Percentiles rank a stretch among this genome's conserved stretches.
Evolutionary conservation across 2,329 filamentous ascomycete genomes (phyloP).

Genomic region (Verticillium tricorpus): DNA sequence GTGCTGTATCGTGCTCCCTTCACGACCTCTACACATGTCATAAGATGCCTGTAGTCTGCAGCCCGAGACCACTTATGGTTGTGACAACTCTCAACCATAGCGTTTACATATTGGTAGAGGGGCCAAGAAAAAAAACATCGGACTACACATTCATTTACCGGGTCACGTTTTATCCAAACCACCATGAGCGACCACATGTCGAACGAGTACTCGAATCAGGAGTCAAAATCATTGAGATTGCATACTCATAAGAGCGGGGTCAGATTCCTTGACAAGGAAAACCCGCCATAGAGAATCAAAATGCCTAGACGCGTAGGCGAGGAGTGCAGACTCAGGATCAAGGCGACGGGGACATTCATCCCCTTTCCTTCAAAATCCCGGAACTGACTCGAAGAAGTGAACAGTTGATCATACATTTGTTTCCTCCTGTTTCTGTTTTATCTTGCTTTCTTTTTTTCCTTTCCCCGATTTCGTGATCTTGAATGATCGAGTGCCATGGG

Average conservation of each 20-base stretch:
- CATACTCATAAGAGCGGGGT: background rate
- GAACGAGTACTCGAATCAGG: background rate
- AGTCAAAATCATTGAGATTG: background rate
- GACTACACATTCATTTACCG: background rate
- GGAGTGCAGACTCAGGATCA: background rate
- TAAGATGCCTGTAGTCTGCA: too few relatives aligned
- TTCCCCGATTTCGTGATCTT: constrained; percentile 17
- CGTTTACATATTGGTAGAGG: too few relatives aligned
- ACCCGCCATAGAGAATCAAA: background rate
- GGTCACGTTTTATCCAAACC: background rate
- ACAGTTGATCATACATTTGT: background rate
- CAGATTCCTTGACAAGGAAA: background rate
- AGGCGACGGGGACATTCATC: background rate
- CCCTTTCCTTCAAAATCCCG: background rate
- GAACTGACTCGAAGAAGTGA: background rate
- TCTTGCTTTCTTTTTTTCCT: background rate
- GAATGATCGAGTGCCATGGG: too few relatives aligned
- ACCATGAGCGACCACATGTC: background rate
- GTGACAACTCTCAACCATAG: too few relatives aligned
- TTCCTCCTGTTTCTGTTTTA: background rate
- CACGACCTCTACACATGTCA: too few relatives aligned
- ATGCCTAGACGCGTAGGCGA: background rate
- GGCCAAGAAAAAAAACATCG: too few relatives aligned
- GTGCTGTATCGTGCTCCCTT: too few relatives aligned
- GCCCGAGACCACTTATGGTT: too few relatives aligned